Base-by-base conservation (phyloP, 805 yeast species). In the Saccharomycopsis guyanensis region DNA sequence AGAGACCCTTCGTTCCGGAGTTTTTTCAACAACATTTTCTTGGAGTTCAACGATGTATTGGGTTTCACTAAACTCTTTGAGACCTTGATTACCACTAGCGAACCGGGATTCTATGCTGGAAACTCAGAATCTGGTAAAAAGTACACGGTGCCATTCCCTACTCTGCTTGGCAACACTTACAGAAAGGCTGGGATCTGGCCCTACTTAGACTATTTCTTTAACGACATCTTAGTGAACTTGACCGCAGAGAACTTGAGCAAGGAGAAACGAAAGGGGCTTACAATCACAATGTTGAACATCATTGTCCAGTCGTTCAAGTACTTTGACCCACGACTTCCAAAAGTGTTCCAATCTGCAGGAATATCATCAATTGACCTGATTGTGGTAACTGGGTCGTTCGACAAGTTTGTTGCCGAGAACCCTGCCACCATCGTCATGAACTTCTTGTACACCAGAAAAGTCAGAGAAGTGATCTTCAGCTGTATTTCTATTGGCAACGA, bases 131-230 rank as follows among this genome's bases (percentile, higher is more conserved):
- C 37, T 33, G 49, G 49, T 7, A 15, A 32, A 7, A 68, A 67
- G 31, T 57, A 55, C 29, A 46, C 56, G 3, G 57, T 80, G 12
- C 69, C 77, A 10, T 83, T 70, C 55, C 95, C 95, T 0, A 55
- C 66, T 4, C 76, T 72, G 43, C 59, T 87, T 23, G 96, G 96
- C 0, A 59, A 59, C 2, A 66, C 69, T 0, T 74, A 78, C 52
- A 71, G 95, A 55, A 73, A 66, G 27, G 60, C 69, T 15, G 95
- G 96, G 2, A 62, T 87, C 4, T 77, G 88, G 76, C 87, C 93
- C 2, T 91, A 89, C 56, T 60, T 85, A 45, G 91, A 86, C 44
- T 87, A 76, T 55, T 59, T 88, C 12, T 57, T 84, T n/a, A 64
- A 72, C 10, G 84, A 82, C 37, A 76, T 88, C 0, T 76, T 88